Conservation (phyloP, 345 rosid species). For the Raphanus sativus region DNA sequence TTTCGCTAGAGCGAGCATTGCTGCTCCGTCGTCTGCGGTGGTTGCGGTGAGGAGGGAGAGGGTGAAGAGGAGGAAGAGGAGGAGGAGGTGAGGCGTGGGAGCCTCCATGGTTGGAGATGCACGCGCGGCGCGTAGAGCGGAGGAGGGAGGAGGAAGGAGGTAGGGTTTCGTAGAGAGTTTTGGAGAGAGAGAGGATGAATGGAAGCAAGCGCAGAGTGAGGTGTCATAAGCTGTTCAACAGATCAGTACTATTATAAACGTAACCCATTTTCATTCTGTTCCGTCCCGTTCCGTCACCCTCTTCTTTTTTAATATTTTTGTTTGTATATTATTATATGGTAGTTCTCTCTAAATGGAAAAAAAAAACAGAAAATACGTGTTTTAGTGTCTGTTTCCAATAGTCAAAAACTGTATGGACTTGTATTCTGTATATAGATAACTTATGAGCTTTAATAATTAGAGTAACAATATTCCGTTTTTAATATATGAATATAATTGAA, state of each 20-base stretch:
- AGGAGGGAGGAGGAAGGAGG: slow-evolving; percentile 2
- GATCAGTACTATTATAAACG: slow-evolving; percentile 26
- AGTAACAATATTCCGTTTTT: background rate
- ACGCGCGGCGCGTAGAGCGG: slow-evolving; percentile 31
- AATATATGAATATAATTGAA: background rate
- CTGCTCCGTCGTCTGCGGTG: slow-evolving; percentile 54
- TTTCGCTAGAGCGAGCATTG: slow-evolving; percentile 47
- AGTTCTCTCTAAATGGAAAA: background rate
- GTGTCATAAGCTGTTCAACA: slow-evolving; percentile 22
- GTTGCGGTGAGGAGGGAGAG: slow-evolving; percentile 20
- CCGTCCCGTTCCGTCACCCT: slow-evolving; percentile 19
- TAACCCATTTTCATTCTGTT: slow-evolving; percentile 22
- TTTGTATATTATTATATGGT: background rate
- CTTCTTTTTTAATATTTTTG: background rate
- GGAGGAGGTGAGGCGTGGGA: slow-evolving; percentile 32
- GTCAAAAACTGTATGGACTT: background rate
- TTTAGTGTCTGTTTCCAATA: background rate
- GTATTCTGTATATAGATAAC: background rate
- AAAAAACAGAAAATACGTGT: background rate
- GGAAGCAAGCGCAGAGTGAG: slow-evolving; percentile 35
- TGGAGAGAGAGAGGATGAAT: slow-evolving; percentile 13
- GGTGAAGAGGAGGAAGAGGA: slow-evolving; percentile 11
- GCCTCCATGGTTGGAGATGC: slow-evolving; percentile 36
- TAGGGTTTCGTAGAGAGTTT: slow-evolving; percentile 24
- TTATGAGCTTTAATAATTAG: background rate